Evolutionary conservation across 345 rosid species (phyloP), one percentile per base, ranked within the genome.

Genomic region (Bruguiera gymnorhiza): DNA sequence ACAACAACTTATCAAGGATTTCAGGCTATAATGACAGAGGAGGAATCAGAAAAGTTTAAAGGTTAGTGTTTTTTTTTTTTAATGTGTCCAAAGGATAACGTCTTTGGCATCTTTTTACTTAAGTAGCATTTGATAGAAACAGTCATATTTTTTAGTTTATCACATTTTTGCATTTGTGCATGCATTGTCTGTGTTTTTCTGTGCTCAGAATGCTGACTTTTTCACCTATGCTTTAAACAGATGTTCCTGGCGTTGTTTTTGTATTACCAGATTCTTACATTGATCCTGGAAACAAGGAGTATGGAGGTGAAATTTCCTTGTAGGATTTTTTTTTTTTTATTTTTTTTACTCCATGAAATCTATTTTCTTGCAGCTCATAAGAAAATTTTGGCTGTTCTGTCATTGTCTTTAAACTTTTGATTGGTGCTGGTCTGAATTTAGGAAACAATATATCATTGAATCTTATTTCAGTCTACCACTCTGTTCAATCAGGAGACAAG

Each of bases 251-350:
- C 67, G 99, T 89, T 62, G 91, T 89, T 27, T 96, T 88, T 48
- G 81, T 95, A 39, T 78, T 92, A 71, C 98, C 99, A 1, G 99
- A 95, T 80, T 95, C 98, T 15, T 92, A 92, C 77, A 88, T 95
- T 58, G 97, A 95, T 84, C 94, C 96, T 4, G 80, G 50, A 54
- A 95, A 89, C 73, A 90, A 92, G 83, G 89, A 90, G 63, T 92
- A 92, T 72, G 99, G 97, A 88, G 98, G 99, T 92, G 29, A 9
- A n/a, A 20, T 51, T 13, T 48, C 18, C 30, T 65, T 6, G 11
- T 29, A 9, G 16, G 27, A 34, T 1, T 20, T 31, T 51, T 30
- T 50, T 9, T 29, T 4, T 16, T 23, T 23, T 23, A 23, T 23
- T 23, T 10, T 51, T 0, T 31, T 60, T 21, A 2, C 6, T 66